Evolutionary conservation across 1,284 basidiomycete genomes (phyloP).

Genomic region (Cutaneotrichosporon cutaneum): DNA sequence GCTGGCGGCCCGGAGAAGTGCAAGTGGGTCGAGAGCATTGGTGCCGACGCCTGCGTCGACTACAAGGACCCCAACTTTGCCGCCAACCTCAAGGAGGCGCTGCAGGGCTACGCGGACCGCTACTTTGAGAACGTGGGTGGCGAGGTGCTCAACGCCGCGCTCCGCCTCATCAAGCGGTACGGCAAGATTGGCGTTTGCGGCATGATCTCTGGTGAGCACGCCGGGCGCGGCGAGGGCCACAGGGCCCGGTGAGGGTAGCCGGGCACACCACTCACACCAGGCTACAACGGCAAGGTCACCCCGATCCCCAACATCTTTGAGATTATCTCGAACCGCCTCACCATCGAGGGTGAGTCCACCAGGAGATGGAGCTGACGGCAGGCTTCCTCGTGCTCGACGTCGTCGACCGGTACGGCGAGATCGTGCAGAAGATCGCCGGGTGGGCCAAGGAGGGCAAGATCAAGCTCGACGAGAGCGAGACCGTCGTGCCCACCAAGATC

Average conservation of each 20-base stretch:
- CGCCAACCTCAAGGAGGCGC: constrained; percentile 39
- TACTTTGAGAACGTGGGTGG: constrained; percentile 55
- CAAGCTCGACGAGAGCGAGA: constrained; percentile 37
- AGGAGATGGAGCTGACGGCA: too few relatives aligned
- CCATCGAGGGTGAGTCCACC: too few relatives aligned
- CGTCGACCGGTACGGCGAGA: constrained; percentile 25
- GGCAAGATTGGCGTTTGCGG: constrained; percentile 56
- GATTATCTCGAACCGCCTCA: constrained; percentile 53
- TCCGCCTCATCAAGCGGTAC: constrained; percentile 49
- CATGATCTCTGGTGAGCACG: constrained; percentile 24
- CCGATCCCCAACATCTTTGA: constrained; percentile 35
- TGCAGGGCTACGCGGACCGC: constrained; percentile 39
- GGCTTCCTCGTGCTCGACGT: constrained; percentile 53
- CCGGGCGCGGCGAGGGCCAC: background rate
- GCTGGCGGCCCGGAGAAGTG: constrained; percentile 57
- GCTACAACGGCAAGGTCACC: constrained; percentile 19
- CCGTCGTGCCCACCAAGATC: constrained; percentile 40
- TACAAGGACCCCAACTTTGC: constrained; percentile 51
- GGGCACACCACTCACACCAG: constrained; percentile 5
- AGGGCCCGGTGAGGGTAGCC: too few relatives aligned
- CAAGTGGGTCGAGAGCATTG: constrained; percentile 54
- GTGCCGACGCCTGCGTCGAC: constrained; percentile 57
- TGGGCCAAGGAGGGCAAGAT: constrained; percentile 44
- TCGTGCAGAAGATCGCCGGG: constrained; percentile 26
- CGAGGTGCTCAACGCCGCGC: constrained; percentile 47